Evolutionary conservation across 1,284 basidiomycete species (phyloP), one percentile per base, ranked within the genome.

Genomic region (Apiotrichum siamense): DNA sequence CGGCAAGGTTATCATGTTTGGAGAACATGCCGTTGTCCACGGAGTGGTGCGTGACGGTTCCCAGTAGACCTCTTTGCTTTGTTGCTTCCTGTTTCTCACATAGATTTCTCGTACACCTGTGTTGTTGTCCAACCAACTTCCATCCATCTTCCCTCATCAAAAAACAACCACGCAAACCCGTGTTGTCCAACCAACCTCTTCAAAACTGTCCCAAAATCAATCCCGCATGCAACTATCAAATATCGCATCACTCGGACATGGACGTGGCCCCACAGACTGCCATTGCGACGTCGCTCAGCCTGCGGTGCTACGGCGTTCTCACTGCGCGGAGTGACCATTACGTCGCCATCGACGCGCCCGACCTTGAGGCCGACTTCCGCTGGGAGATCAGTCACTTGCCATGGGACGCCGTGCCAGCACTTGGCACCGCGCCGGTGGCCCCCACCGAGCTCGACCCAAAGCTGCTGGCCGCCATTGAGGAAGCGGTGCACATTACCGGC

Each of bases 1-100:
- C 7, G 96, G 96, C 39, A 99, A 99, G 73, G 88, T 98, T 57
- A 98, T 99, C 61, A 75, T 99, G 52, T 98, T 98, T 62, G 96
- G 96, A 47, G 96, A 99, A 76, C 96, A 99, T 75, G 96, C 96
- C 17, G 96, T 99, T 47, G 96, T 99, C 21, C 88, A 98, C 70
- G 96, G 96, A 49, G 87, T 93, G 49, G 88, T 90, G 70, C 79
- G 87, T 82, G 15, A 50, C 47, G n/a, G n/a, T n/a, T 17, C 24
- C 11, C n/a, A 29, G 24, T 49, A 57, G 35, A 37, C 25, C 35
- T 13, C 17, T 43, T 26, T 24, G 12, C 29, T 26, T 24, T 18
- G 13, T 29, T 41, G 18, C 25, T n/a, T 40, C 44, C 50, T 25
- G 36, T 25, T 44, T 49, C 47, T 49, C 52, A 49, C 47, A 49